Base-by-base conservation (phyloP, 163 green algal species). In the Scenedesmus sp. region DNA sequence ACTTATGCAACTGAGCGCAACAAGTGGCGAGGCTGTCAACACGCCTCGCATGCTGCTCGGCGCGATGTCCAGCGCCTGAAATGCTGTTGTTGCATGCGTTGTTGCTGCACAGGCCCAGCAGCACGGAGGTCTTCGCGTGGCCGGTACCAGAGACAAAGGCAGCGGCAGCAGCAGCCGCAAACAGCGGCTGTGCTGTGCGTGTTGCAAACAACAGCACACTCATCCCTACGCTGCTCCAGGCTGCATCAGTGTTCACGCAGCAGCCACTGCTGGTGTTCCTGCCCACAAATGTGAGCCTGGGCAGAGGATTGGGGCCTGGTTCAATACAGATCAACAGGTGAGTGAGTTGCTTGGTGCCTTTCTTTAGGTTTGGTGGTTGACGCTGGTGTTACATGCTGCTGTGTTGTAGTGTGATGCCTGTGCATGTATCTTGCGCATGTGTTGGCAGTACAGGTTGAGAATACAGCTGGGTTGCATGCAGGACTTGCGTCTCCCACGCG, bases 261-360 rank as follows among this genome's bases (percentile, higher is more conserved):
- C 40, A 46, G 83, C 83, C 83, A 7, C 83, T 88, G 83, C 83
- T 88, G 40, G 42, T 88, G 37, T 1, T 59, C 4, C 3, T 88
- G 3, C 35, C 37, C 2, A 24, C 24, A 40, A 88, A 88, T 49
- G 83, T 53, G 5, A 81, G 24, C 56, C 35, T 81, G 4, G 83
- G 83, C 24, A 49, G 22, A 16, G 46, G 49, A 1, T 35, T 87
- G 33, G n/a, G 3, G 6, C 30, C 81, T 3, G 49, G 46, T 24
- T 53, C 30, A 4, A 44, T 87, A 26, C 1, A 33, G 0, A 37
- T 88, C 2, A n/a, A 20, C 22, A 46, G 83, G 59, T 73, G 40
- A 6, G 49, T 79, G 30, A 26, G 15, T 30, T 68, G 53, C 13
- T 10, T 16, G 46, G 46, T 10, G 46, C n/a, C n/a, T n/a, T n/a